Conservation (phyloP, 192 early-diverging fungal species). For the Entophlyctis luteolus region DNA sequence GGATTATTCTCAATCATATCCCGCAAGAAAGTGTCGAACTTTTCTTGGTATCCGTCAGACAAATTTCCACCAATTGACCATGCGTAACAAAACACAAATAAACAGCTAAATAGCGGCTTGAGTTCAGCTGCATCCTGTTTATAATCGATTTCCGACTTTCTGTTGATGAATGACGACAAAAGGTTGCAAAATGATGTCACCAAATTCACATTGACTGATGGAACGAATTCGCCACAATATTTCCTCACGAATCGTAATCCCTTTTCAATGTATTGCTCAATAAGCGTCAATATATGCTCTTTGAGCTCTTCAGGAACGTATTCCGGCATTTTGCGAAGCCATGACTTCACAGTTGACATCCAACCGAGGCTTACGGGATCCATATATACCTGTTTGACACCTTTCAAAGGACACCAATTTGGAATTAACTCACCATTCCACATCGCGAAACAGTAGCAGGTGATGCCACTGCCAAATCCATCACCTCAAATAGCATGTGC, state of each 20-base stretch:
- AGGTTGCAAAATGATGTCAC: conserved; percentile 50
- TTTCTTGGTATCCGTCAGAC: conserved; percentile 55
- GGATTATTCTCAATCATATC: conserved; percentile 46
- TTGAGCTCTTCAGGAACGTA: conserved; percentile 37
- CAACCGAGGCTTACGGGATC: conserved; percentile 54
- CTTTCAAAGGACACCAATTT: neutral
- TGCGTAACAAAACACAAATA: conserved; percentile 57
- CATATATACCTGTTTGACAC: conserved; percentile 38
- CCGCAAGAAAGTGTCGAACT: conserved; percentile 53
- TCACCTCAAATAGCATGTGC: conserved; percentile 67
- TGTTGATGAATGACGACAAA: conserved; percentile 46
- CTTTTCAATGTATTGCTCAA: conserved; percentile 44
- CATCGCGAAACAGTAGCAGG: conserved; percentile 60
- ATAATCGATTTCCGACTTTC: conserved; percentile 42
- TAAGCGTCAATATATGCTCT: conserved; percentile 36
- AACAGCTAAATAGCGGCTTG: conserved; percentile 39
- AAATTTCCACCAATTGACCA: conserved; percentile 60
- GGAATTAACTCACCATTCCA: conserved; percentile 49
- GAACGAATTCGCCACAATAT: conserved; percentile 50
- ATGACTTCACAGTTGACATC: conserved; percentile 45
- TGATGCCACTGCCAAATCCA: conserved; percentile 59
- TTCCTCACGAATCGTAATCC: conserved; percentile 51
- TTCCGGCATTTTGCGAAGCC: conserved; percentile 41
- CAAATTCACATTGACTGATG: conserved; percentile 51
- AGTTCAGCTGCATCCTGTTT: conserved; percentile 35